phyloP scores from a whole-genome alignment of 23 red algal genomes.

The Agarophyton chilense region DNA sequence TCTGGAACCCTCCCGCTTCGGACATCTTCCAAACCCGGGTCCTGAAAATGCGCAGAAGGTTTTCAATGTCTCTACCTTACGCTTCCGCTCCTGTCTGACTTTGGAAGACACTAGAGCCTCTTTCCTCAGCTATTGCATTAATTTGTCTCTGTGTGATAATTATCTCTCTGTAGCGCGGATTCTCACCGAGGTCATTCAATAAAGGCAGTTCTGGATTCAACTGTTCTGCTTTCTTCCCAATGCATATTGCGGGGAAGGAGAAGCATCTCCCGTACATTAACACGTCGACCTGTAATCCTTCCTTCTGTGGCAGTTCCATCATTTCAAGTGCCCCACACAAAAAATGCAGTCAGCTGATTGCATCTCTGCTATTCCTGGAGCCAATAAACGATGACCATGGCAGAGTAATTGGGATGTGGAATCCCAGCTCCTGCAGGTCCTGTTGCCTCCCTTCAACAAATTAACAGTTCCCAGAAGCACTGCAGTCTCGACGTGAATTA shows the following conservation, averaged over 20 bases:
- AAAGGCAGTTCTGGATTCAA: too few relatives aligned
- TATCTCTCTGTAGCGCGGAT: too few relatives aligned
- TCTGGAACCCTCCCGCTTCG: neutral
- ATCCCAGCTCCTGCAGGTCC: neutral
- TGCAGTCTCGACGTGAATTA: neutral
- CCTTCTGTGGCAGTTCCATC: neutral
- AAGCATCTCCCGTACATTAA: constrained; percentile 23
- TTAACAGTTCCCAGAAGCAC: too few relatives aligned
- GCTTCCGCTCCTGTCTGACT: too few relatives aligned
- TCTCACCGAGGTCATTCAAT: too few relatives aligned
- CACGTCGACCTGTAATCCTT: neutral
- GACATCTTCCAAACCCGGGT: neutral
- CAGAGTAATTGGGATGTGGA: neutral
- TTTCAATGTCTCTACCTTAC: neutral
- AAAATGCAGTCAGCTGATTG: neutral
- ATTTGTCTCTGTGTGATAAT: too few relatives aligned
- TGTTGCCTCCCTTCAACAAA: too few relatives aligned
- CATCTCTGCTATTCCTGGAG: neutral
- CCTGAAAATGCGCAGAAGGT: neutral
- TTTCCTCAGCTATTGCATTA: too few relatives aligned
- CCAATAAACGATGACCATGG: neutral
- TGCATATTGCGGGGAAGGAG: neutral
- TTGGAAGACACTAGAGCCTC: too few relatives aligned
- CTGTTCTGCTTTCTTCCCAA: too few relatives aligned
- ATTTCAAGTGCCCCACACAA: constrained; percentile 16